Base-by-base conservation (phyloP, 257 asterid genomes). In the Gynochthodes officinalis region DNA sequence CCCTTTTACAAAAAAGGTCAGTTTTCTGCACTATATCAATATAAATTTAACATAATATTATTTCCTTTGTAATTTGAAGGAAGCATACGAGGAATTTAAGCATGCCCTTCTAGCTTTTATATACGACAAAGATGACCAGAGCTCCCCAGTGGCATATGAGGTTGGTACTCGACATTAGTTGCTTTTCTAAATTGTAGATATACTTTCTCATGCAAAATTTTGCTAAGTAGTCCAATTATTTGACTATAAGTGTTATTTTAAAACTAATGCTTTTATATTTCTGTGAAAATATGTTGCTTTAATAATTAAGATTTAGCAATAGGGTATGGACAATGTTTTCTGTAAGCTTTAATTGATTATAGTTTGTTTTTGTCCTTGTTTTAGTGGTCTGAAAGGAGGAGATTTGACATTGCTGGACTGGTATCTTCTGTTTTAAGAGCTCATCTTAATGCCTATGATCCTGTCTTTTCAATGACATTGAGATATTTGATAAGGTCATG, bases 1-100 rank as follows among this genome's bases (percentile, higher is more conserved):
- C n/a, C n/a, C n/a, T n/a, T n/a, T n/a, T n/a, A n/a, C n/a, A n/a
- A n/a, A n/a, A n/a, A n/a, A n/a, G n/a, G n/a, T n/a, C n/a, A n/a
- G n/a, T n/a, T n/a, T 33, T 4, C 8, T 21, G 3, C 8, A 5
- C 0, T 0, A 21, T 21, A 35, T 48, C 55, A 18, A 54, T 68
- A 60, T 67, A 55, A 50, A 42, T 48, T 75, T 86, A 67, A 87
- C 81, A 55, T n/a, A 42, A 69, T n/a, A 61, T 39, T 70, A 76
- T 33, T 44, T 74, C 67, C 60, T 79, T 71, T 59, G 49, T 77
- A 63, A 72, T 69, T 86, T 79, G 30, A 78, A 95, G 99, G 99
- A 95, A 90, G 99, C 99, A 25, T 95, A 95, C 33, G 98, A 90
- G 84, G 99, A 95, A 80, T 92, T 95, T 78, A 92, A 95, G 85